These are phyloP conservation scores for Cytospora piceae DNA, from an alignment of 2,329 filamentous ascomycete genomes.

Conservation along the genomic window DNA sequence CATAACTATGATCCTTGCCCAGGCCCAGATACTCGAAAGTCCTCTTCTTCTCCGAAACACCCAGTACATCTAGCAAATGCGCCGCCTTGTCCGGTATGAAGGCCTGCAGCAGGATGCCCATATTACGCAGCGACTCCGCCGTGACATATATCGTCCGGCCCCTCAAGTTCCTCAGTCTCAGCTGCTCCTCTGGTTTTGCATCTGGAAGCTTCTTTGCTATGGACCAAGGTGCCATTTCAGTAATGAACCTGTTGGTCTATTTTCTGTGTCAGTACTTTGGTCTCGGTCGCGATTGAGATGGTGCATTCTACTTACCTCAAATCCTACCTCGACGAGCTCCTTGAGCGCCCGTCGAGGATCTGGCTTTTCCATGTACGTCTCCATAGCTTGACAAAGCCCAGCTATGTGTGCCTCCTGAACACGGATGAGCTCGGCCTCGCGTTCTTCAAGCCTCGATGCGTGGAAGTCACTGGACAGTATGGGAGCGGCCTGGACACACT, in stretches of 20 bases:
- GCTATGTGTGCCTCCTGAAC: constrained; percentile 9
- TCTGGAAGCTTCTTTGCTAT: constrained; percentile 44
- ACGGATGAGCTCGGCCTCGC: constrained; percentile 10
- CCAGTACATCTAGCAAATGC: constrained; percentile 75
- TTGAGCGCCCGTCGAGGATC: constrained; percentile 27
- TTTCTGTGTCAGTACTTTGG: constrained; percentile 24
- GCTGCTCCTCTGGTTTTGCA: constrained; percentile 39
- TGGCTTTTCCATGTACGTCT: constrained; percentile 23
- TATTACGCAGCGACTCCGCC: constrained; percentile 77
- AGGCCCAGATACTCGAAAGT: constrained; percentile 64
- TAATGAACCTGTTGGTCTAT: constrained; percentile 70
- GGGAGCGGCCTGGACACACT: constrained; percentile 53
- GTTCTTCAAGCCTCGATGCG: constrained; percentile 3
- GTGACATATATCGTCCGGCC: constrained; percentile 66
- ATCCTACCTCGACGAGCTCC: constrained; percentile 63
- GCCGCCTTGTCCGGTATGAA: constrained; percentile 82
- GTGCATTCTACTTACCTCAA: constrained; percentile 51
- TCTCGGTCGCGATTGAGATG: neutral
- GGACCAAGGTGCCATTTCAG: constrained; percentile 70
- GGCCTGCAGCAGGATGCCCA: constrained; percentile 84
- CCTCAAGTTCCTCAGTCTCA: constrained; percentile 46
- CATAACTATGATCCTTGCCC: constrained; percentile 72
- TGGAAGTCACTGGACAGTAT: neutral
- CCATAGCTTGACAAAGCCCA: constrained; percentile 5
- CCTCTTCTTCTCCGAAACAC: constrained; percentile 67